Evolutionary conservation across 768 basidiomycete species (phyloP), one percentile per base, ranked within the genome.

Genomic region (Lactarius trivialis): DNA sequence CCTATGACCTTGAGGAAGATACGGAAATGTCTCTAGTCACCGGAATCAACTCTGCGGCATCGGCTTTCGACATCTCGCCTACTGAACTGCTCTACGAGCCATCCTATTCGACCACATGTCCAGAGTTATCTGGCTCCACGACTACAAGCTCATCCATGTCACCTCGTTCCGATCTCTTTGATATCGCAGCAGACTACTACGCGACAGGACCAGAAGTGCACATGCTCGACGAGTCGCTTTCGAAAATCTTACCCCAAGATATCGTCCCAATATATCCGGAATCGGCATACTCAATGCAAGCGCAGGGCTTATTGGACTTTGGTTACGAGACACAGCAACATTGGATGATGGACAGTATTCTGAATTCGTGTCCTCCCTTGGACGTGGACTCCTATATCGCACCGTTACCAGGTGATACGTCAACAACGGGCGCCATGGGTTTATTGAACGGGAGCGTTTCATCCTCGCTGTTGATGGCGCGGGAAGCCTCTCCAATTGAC

Each of bases 111-210:
- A 32, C 45, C 34, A 36, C 60, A 17, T 66, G 51, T n/a, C 60
- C 64, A 19, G 64, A 67, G 33, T 45, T 65, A 28, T 65, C 64
- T 43, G 41, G 58, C 11, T 61, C 64, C 24, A 57, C 67, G 11
- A 60, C 65, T 3, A 43, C 56, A n/a, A 60, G 60, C 7, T 61
- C 64, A n/a, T 60, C 64, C 17, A 67, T 67, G 67, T 66, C 67
- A 1, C 67, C 67, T 14, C 64, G 67, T 26, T 67, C 67, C 11
- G 65, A 66, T 39, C 39, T 63, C 33, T 67, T 66, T 19, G 67
- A 67, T 21, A 59, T 67, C 11, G 53, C 67, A 14, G 57, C 58
- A 15, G 67, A 60, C 32, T 66, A 63, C 48, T 60, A 56, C 26
- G 55, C 60, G 7, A 26, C 65, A 19, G 55, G 41, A 15, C 52